A percentile compares a stretch with the other conserved stretches of the same genome.
Evolutionary conservation across 257 asterid genomes (phyloP).

Genomic region (Solanum pimpinellifolium): DNA sequence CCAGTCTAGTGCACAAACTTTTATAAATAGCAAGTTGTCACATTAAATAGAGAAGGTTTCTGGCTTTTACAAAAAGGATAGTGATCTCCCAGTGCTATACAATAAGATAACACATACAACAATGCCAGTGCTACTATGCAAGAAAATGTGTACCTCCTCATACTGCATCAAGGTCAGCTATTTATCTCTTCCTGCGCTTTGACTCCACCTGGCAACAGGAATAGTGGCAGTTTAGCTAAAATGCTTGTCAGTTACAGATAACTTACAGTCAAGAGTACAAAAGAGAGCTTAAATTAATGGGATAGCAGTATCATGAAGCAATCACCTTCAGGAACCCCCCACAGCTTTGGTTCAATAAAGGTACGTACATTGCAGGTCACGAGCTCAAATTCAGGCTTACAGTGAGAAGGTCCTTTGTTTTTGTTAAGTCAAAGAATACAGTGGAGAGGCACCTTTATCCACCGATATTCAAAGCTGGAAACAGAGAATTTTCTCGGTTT

Average conservation of each 20-base stretch:
- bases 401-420: background rate
- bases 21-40: background rate
- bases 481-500: background rate
- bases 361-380: background rate
- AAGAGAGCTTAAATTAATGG: background rate
- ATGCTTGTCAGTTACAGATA: background rate
- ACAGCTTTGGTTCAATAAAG: background rate
- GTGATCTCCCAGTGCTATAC: background rate
- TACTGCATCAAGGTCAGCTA: background rate
- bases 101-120: background rate
- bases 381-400: background rate
- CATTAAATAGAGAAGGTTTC: background rate
- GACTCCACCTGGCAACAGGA: background rate
- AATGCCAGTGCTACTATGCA: background rate
- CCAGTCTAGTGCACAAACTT: background rate
- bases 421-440: background rate
- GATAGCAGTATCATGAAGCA: background rate
- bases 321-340: background rate
- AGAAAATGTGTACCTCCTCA: background rate
- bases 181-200: constrained; percentile 8
- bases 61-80: background rate
- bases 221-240: background rate
- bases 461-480: background rate
- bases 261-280: background rate
- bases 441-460: background rate